Base-by-base conservation (phyloP, 2,329 filamentous ascomycete genomes). In the Lomentospora prolificans region DNA sequence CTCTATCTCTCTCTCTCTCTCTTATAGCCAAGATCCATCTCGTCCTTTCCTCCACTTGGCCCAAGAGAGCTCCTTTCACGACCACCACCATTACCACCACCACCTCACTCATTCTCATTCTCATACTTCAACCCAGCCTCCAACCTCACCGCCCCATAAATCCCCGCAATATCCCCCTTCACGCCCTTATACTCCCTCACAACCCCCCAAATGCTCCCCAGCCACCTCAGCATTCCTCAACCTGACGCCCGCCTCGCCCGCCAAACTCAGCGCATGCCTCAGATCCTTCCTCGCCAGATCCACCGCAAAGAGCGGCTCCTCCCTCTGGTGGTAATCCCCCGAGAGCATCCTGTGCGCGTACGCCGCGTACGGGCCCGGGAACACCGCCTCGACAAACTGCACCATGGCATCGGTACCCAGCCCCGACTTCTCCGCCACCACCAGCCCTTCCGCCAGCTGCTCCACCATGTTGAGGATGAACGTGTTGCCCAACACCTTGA, bases 401-500 rank as follows among this genome's bases (percentile, higher is more conserved):
- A 91, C 84, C 58, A 95, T 70, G 36, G 84, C 80, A 1, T 84
- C 80, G 0, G 77, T 77, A 2, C 89, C 89, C 2, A 96, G 72
- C 0, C 90, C 90, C 0, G 80, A 78, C 69, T 91, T 92, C 69
- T 96, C 90, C 4, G 89, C 89, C 4, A 90, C 71, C 1, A 86
- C 82, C 65, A 92, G 80, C 4, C 85, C 87, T 72, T 95, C 89
- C 1, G 87, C 83, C 3, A 96, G 73, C 53, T 88, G 79, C 65
- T 90, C 86, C 24, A 91, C 80, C 79, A 91, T 91, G 72, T 88
- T 87, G 41, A 95, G 67, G 62, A 96, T 79, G 67, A 96, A 91
- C 0, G 87, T 89, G 69, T 96, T 96, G 57, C 91, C 90, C 8
- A 95, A 78, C 19, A 96, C 75, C 71, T 96, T 94, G 51, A 95